Evolutionary conservation across 495 filamentous ascomycete species (phyloP), one percentile per base, ranked within the genome.

Genomic region (Penicillium psychrofluorescens): DNA sequence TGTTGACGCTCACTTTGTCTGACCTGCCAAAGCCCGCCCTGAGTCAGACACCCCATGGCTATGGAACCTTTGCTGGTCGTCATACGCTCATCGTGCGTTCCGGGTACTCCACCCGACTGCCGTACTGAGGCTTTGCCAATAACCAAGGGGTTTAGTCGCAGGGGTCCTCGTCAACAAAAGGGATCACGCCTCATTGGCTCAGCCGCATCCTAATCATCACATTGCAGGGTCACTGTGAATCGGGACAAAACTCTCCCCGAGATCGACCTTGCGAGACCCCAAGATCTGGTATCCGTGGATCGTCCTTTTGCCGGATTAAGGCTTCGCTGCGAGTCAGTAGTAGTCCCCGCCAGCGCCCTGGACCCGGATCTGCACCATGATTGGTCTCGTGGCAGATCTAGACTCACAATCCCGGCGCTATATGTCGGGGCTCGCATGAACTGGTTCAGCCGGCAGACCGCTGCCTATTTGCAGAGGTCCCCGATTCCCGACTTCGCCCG

Each of bases 21-120:
- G 30, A 49, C 48, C 39, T 41, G 45, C 48, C 41, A 40, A 38
- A 14, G 32, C 22, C 56, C 45, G 48, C 40, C 33, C 35, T 52
- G 32, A 49, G 40, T 41, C 40, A 44, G 36, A 8, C 29, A 11
- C 29, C 33, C 35, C 38, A 47, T 37, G 16, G 38, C 29, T 43
- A 38, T 48, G 46, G 44, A 33, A 50, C 31, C 41, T 48, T 32
- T 28, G 2, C 2, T 22, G 14, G 32, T 31, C 12, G 27, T 29
- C 37, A 6, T 38, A 13, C 36, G 13, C 4, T 45, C 22, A 50
- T 56, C 53, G n/a, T n/a, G n/a, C 41, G 46, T 36, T 12, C 33
- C 32, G 29, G 22, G 31, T n/a, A 41, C 27, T 41, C 36, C 29
- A 37, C 36, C n/a, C 22, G 13, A 15, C 31, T 11, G 35, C 15